These are phyloP conservation scores for Psophocarpus tetragonolobus DNA, from an alignment of 306 rosid species.

Conservation along the genomic window DNA sequence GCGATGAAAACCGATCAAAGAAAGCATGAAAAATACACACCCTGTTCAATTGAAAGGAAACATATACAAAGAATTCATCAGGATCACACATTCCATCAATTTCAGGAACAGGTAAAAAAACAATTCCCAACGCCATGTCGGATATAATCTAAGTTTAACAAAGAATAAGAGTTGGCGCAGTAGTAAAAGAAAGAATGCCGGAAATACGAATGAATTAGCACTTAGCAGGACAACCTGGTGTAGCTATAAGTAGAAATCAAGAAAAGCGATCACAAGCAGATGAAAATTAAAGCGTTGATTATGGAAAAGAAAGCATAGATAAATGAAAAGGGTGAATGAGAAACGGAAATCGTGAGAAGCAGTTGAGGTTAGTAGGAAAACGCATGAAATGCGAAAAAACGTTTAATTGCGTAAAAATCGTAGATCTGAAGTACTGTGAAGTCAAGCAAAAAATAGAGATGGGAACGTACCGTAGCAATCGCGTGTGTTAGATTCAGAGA, in stretches of 20 bases:
- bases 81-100: neutral
- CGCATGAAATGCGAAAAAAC: neutral
- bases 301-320: neutral
- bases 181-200: neutral
- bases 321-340: neutral
- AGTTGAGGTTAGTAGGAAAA: neutral
- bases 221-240: neutral
- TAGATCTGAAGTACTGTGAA: neutral
- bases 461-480: constrained; percentile 1
- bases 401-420: neutral
- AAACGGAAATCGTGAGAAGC: neutral
- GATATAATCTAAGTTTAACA: neutral
- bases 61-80: neutral
- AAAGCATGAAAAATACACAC: neutral
- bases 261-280: neutral
- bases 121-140: neutral
- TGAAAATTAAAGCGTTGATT: neutral
- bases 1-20: neutral
- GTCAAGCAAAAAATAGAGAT: neutral
- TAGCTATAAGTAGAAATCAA: neutral
- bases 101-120: neutral
- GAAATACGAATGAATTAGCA: neutral
- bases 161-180: neutral
- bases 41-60: neutral
- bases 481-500: constrained; percentile 25